These are phyloP conservation scores for Tarenaya hassleriana DNA, from an alignment of 345 rosid species.

Conservation along the genomic window DNA sequence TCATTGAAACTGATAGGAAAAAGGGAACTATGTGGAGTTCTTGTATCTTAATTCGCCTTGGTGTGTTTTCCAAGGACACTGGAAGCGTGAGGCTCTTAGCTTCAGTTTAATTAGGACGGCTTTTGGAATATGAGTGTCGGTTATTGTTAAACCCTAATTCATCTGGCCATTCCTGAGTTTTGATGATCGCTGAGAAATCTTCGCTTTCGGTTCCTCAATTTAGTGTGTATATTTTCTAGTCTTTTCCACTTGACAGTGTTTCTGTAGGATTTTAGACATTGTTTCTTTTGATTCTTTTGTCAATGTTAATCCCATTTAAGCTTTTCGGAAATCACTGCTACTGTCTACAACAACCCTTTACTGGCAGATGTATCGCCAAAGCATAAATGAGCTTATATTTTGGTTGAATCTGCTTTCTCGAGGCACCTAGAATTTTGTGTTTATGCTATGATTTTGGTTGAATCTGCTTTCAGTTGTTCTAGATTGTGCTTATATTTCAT, in stretches of 20 bases:
- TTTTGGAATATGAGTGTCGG: not conserved
- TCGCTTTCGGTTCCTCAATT: not conserved
- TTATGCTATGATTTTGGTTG: not conserved
- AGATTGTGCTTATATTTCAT: no score
- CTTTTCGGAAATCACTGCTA: not conserved
- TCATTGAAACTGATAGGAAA: constrained; percentile 5
- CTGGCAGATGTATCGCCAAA: not conserved
- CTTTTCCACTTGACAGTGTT: constrained; percentile 9
- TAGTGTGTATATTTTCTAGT: no score
- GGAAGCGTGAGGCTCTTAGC: constrained; percentile 9
- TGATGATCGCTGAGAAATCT: constrained; percentile 12
- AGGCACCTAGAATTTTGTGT: not conserved
- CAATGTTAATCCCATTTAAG: not conserved
- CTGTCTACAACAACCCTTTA: not conserved
- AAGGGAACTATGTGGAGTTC: constrained; percentile 4
- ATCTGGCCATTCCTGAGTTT: constrained; percentile 12
- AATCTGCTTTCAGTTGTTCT: not conserved
- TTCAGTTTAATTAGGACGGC: constrained; percentile 2
- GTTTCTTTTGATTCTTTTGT: not conserved
- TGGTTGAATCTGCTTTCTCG: no score
- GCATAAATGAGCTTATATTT: no score
- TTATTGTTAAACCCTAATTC: constrained; percentile 23
- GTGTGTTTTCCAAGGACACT: constrained; percentile 1
- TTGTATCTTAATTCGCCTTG: not conserved
- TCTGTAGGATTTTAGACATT: not conserved